Percentiles rank a stretch among this genome's conserved stretches.
phyloP scores from a whole-genome alignment of 2,329 filamentous ascomycete species.

The Cercospora zeina region DNA sequence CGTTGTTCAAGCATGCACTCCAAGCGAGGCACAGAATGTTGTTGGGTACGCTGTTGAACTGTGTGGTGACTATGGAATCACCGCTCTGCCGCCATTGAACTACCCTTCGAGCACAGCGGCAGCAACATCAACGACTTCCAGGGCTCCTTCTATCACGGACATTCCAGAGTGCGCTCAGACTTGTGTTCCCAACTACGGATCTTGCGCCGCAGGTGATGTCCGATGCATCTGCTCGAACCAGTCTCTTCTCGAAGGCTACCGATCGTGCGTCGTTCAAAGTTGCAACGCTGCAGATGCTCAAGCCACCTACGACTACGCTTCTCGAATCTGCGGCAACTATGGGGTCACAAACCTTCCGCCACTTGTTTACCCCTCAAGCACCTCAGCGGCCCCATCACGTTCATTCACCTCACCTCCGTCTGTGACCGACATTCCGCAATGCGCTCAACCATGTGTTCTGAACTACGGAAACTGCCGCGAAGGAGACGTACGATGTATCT shows the following conservation, averaged over 20 bases:
- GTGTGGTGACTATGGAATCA: constrained; percentile 2
- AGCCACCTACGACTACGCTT: constrained; percentile 3
- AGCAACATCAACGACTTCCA: neutral
- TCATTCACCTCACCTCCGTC: neutral
- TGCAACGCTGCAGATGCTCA: constrained; percentile 7
- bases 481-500: constrained; percentile 3
- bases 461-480: neutral
- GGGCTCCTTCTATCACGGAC: neutral
- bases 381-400: neutral
- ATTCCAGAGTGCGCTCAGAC: constrained; percentile 9
- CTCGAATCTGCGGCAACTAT: constrained; percentile 1
- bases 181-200: neutral
- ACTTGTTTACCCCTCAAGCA: constrained; percentile 1
- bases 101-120: neutral
- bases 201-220: neutral
- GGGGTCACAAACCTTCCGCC: constrained; percentile 10
- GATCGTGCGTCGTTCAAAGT: constrained; percentile 2
- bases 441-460: constrained; percentile 5
- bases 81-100: neutral
- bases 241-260: constrained; percentile 1
- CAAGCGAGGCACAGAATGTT: constrained; percentile 4
- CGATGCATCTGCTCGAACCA: constrained; percentile 11
- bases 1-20: constrained; percentile 4
- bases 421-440: constrained; percentile 1
- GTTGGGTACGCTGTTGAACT: neutral